These are phyloP conservation scores for Cadophora gregata DNA, from an alignment of 2,329 filamentous ascomycete genomes.

Conservation along the genomic window DNA sequence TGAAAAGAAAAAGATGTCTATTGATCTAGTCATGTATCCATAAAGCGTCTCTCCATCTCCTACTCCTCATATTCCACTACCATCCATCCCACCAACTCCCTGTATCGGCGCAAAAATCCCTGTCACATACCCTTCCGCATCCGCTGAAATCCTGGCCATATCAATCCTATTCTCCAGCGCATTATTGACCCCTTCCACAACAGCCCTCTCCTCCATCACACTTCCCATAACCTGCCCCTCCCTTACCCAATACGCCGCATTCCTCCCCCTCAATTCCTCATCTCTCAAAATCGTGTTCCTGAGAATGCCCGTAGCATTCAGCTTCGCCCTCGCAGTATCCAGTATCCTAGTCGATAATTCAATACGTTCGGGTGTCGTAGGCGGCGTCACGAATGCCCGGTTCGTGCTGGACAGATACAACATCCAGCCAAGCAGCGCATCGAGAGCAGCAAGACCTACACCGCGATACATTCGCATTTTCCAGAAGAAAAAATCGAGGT, in stretches of 20 bases:
- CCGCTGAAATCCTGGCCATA: conserved; percentile 62
- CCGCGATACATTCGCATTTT: conserved; percentile 66
- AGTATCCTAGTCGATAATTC: conserved; percentile 63
- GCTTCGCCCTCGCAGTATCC: conserved; percentile 65
- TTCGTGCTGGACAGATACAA: conserved; percentile 83
- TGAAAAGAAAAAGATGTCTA: neutral
- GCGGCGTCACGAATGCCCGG: conserved; percentile 72
- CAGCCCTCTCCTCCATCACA: conserved; percentile 80
- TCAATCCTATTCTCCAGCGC: conserved; percentile 69
- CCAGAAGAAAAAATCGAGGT: conserved; percentile 78
- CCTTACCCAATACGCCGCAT: conserved; percentile 79
- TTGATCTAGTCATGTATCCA: neutral
- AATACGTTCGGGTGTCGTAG: conserved; percentile 68
- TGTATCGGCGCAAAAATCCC: conserved; percentile 46
- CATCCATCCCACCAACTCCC: conserved; percentile 12
- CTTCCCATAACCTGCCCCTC: conserved; percentile 75
- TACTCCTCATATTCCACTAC: neutral
- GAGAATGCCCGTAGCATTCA: conserved; percentile 76
- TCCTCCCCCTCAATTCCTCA: conserved; percentile 67
- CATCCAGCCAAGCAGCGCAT: conserved; percentile 66
- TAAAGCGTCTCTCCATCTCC: neutral
- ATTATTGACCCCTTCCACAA: conserved; percentile 72
- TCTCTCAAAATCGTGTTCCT: conserved; percentile 83
- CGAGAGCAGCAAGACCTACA: conserved; percentile 66
- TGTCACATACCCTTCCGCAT: conserved; percentile 67